A percentile compares a stretch with the other conserved stretches of the same genome.
Evolutionary conservation across 163 green algal genomes (phyloP).

Genomic region (Scenedesmus sp.): DNA sequence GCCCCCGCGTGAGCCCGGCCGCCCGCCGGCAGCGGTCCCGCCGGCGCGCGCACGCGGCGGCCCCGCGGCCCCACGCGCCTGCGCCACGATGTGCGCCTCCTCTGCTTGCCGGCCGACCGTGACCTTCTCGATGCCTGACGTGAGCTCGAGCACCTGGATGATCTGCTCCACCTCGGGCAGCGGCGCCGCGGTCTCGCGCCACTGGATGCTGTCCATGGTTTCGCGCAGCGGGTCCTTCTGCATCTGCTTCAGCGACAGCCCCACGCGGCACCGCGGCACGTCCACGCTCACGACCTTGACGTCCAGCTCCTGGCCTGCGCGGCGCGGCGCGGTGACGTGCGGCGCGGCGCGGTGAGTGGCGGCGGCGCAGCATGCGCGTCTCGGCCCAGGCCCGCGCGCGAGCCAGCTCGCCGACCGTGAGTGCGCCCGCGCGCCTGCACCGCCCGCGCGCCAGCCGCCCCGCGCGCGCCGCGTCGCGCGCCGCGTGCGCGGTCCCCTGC

Average conservation of each 20-base stretch:
- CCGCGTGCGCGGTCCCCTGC: no score
- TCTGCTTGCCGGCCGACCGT: slow-evolving; percentile 32
- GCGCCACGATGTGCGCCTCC: slow-evolving; percentile 26
- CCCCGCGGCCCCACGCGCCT: slow-evolving; percentile 5
- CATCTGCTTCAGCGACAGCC: slow-evolving; percentile 74
- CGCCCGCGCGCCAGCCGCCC: neutral
- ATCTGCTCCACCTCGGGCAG: slow-evolving; percentile 27
- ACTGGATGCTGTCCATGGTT: slow-evolving; percentile 74
- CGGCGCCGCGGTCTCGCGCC: slow-evolving; percentile 1
- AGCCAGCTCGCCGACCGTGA: no score
- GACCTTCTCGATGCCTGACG: slow-evolving; percentile 40
- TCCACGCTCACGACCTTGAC: slow-evolving; percentile 67
- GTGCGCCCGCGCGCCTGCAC: neutral
- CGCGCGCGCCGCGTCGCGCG: no score
- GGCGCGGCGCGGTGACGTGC: no score
- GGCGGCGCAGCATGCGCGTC: no score
- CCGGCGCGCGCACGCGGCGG: no score
- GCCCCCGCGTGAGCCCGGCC: no score
- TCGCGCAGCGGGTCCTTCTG: slow-evolving; percentile 73
- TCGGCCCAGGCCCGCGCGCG: no score
- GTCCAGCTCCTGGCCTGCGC: slow-evolving; percentile 61
- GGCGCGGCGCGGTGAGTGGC: no score
- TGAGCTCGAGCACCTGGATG: slow-evolving; percentile 26
- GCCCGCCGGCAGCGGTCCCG: no score
- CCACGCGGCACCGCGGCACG: slow-evolving; percentile 53